phyloP scores from a whole-genome alignment of 495 filamentous ascomycete genomes.

The Neurospora terricola region DNA sequence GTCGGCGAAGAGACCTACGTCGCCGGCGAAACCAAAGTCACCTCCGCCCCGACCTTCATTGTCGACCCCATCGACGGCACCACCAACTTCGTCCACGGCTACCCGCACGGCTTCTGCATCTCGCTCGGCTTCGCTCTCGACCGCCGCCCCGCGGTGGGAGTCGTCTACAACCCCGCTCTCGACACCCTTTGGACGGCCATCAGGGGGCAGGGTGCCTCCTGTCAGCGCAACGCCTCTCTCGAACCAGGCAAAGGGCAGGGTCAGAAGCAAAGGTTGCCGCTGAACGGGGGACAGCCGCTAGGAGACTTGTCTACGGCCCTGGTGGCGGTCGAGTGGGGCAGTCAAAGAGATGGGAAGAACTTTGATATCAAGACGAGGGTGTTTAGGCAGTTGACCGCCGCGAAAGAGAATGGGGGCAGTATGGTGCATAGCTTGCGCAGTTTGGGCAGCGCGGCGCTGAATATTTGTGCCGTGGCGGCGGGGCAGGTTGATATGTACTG shows the following conservation, averaged over 20 bases:
- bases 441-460: slow-evolving; percentile 73
- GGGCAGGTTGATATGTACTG: slow-evolving; percentile 79
- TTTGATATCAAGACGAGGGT: slow-evolving; percentile 62
- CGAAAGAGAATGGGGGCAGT: slow-evolving; percentile 53
- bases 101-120: slow-evolving; percentile 64
- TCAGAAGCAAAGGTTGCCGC: slow-evolving; percentile 29
- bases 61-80: slow-evolving; percentile 88
- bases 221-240: slow-evolving; percentile 31
- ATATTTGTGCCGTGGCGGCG: slow-evolving; percentile 69
- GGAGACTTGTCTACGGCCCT: slow-evolving; percentile 50
- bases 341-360: slow-evolving; percentile 61
- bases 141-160: slow-evolving; percentile 57
- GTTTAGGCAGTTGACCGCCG: slow-evolving; percentile 56
- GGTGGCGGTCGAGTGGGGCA: slow-evolving; percentile 71
- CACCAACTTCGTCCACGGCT: slow-evolving; percentile 76
- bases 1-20: slow-evolving; percentile 82
- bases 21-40: slow-evolving; percentile 49
- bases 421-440: slow-evolving; percentile 78
- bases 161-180: slow-evolving; percentile 77
- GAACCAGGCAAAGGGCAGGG: slow-evolving; percentile 14
- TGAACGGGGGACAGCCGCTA: slow-evolving; percentile 51
- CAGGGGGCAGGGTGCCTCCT: slow-evolving; percentile 55
- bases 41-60: slow-evolving; percentile 69
- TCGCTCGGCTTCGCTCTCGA: slow-evolving; percentile 66
- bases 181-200: slow-evolving; percentile 62